Percentiles rank a stretch among this genome's conserved stretches.
phyloP scores from a whole-genome alignment of 2,329 filamentous ascomycete species.

The Paraphoma chrysanthemicola region DNA sequence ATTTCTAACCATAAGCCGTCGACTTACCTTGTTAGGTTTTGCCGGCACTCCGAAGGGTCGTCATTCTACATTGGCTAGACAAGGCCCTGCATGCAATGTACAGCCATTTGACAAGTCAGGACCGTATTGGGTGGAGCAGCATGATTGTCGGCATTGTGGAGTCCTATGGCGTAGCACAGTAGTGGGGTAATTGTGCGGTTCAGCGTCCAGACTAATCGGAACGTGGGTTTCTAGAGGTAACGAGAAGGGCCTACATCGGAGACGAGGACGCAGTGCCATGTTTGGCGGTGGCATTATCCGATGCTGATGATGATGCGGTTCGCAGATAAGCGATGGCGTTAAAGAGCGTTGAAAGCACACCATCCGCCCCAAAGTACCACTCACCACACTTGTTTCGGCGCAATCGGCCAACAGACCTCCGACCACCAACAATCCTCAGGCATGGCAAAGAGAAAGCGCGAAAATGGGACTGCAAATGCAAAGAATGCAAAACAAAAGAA shows the following conservation, averaged over 20 bases:
- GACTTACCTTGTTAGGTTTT: slow-evolving; percentile 1
- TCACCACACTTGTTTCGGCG: slow-evolving; percentile 15
- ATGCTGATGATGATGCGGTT: slow-evolving; percentile 12
- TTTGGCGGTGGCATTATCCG: slow-evolving; percentile 3
- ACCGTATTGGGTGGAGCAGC: slow-evolving; percentile 11
- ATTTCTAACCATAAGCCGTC: neutral
- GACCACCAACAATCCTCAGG: slow-evolving; percentile 6
- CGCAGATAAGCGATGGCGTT: slow-evolving; percentile 37
- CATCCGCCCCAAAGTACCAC: slow-evolving; percentile 28
- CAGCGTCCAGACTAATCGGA: slow-evolving; percentile 5
- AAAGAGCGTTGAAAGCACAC: slow-evolving; percentile 32
- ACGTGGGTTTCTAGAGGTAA: slow-evolving; percentile 5
- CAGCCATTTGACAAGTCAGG: slow-evolving; percentile 2
- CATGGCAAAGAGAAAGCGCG: slow-evolving; percentile 19
- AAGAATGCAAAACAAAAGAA: slow-evolving; percentile 12
- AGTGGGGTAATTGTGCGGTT: slow-evolving; percentile 8
- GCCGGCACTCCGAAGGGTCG: neutral
- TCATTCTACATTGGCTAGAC: slow-evolving; percentile 1
- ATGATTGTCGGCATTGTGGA: slow-evolving; percentile 28
- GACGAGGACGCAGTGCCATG: slow-evolving; percentile 1
- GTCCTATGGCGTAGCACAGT: slow-evolving; percentile 25
- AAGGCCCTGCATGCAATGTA: slow-evolving; percentile 3
- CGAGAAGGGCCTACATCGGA: slow-evolving; percentile 16
- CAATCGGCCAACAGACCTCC: slow-evolving; percentile 23
- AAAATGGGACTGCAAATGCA: neutral